Evolutionary conservation across 345 rosid species (phyloP), one percentile per base, ranked within the genome.

Genomic region (Boechera stricta): DNA sequence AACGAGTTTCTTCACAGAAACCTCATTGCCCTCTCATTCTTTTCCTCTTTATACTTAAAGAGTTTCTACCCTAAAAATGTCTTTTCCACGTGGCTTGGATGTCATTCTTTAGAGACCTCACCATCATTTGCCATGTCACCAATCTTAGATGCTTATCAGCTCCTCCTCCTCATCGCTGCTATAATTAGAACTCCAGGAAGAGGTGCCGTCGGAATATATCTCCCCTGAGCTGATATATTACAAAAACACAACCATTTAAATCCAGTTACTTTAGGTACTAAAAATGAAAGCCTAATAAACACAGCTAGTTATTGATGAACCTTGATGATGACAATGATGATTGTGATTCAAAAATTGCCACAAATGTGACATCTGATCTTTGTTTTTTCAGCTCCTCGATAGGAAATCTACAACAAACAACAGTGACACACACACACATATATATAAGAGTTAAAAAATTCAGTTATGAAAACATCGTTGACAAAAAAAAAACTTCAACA

Each of bases 341-440:
- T 13, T 35, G 36, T 68, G 74, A 10, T 61, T 89, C 90, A 68
- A 93, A 89, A 45, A 81, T 85, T 7, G 96, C 94, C 41, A 90
- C 85, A 74, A 93, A 72, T 74, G 87, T 89, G 63, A 93, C 67
- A 35, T 82, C 80, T 29, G 94, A 82, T 79, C 96, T 88, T 77
- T 81, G 86, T 76, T 88, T 89, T 52, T 24, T 73, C 21, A 93
- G 87, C 85, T 90, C 83, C 80, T 85, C 87, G 38, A 87, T 31
- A 78, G 92, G 94, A 79, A 91, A 81, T 41, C 97, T 93, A 85
- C 66, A 81, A 75, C 66, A 71, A 9, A 56, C 38, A 78, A 48
- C 64, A 51, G 16, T 63, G 45, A 39, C 66, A 33, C 36, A 33
- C 7, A 33, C 5, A 31, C 4, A 67, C 8, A 45, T 15, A 48